These are phyloP conservation scores for Backusella macrospora DNA, from an alignment of 192 early-diverging fungal genomes.

Conservation along the genomic window DNA sequence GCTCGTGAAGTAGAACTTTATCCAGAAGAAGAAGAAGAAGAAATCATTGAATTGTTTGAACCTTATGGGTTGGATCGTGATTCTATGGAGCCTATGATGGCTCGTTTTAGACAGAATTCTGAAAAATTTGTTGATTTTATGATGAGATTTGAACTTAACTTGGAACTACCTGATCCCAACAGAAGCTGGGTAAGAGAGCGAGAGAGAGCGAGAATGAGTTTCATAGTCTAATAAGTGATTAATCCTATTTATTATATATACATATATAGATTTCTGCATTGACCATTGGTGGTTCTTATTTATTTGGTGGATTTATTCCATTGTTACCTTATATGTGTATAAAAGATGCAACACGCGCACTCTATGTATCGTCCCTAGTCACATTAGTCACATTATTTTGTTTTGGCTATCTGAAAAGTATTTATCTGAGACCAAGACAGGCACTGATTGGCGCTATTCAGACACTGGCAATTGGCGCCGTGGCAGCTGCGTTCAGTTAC, in stretches of 20 bases:
- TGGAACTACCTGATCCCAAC: conserved; percentile 54
- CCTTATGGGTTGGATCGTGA: conserved; percentile 53
- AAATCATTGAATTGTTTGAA: conserved; percentile 61
- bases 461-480: conserved; percentile 43
- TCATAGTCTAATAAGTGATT: neutral
- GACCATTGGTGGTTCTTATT: conserved; percentile 59
- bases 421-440: conserved; percentile 33
- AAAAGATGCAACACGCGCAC: conserved; percentile 34
- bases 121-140: conserved; percentile 60
- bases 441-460: conserved; percentile 40
- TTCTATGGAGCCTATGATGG: conserved; percentile 54
- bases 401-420: conserved; percentile 53
- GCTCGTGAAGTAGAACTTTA: conserved; percentile 47
- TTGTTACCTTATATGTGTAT: conserved; percentile 57
- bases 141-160: conserved; percentile 62
- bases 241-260: conserved; percentile 2
- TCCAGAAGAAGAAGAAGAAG: conserved; percentile 55
- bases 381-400: conserved; percentile 54
- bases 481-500: conserved; percentile 42
- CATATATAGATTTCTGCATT: conserved; percentile 50
- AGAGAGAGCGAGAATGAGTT: neutral
- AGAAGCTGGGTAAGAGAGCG: conserved; percentile 39
- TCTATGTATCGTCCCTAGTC: conserved; percentile 46
- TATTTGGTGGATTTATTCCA: conserved; percentile 59
- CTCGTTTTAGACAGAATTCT: conserved; percentile 42